Evolutionary conservation across 768 basidiomycete species (phyloP).

Genomic region (Lactarius hatsudake): DNA sequence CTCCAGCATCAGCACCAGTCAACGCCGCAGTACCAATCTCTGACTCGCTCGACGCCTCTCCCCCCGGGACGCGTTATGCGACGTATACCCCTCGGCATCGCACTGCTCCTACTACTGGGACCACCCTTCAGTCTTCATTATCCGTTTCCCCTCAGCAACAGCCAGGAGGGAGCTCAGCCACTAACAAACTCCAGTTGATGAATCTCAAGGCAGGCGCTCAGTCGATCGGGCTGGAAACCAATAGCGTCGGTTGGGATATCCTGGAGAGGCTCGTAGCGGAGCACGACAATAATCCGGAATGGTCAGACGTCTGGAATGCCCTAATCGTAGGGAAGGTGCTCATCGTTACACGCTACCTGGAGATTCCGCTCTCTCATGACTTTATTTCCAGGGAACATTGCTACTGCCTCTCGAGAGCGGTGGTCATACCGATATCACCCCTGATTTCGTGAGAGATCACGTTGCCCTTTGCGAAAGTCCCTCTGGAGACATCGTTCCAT

Average conservation of each 20-base stretch:
- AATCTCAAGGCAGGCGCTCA: conserved; percentile 73
- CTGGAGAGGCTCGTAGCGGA: conserved; percentile 64
- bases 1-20: conserved; percentile 33
- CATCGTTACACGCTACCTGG: not conserved
- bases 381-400: conserved; percentile 60
- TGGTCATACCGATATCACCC: conserved; percentile 54
- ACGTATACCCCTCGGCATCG: conserved; percentile 78
- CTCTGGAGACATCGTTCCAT: conserved; percentile 43
- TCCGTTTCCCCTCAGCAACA: conserved; percentile 42
- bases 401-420: conserved; percentile 69
- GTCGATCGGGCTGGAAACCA: conserved; percentile 58
- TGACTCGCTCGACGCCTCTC: conserved; percentile 20
- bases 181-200: conserved; percentile 66
- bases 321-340: conserved; percentile 64
- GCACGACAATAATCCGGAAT: conserved; percentile 52
- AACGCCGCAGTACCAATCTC: conserved; percentile 27
- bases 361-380: not conserved
- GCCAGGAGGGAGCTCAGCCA: conserved; percentile 52
- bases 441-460: conserved; percentile 83
- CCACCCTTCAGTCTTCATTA: conserved; percentile 41
- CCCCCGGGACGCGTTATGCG: conserved; percentile 52
- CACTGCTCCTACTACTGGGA: conserved; percentile 44
- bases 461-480: conserved; percentile 61
- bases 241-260: conserved; percentile 72
- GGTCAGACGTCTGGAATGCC: conserved; percentile 66